Conservation (phyloP, 1,284 basidiomycete genomes). For the Rhodotorula mucilaginosa region DNA sequence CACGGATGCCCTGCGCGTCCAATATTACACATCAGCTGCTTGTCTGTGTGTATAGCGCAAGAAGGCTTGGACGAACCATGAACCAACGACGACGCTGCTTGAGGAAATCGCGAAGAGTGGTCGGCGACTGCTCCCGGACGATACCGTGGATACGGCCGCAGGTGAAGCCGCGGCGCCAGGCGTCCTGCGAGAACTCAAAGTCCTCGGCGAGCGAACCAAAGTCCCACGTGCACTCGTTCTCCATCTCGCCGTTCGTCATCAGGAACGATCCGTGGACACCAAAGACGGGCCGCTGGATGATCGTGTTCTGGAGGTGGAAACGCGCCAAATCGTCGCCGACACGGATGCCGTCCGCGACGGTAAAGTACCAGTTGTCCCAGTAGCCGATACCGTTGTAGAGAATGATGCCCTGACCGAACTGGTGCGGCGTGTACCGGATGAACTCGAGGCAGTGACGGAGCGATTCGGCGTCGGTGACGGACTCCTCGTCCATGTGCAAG, state of each 20-base stretch:
- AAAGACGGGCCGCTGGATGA: constrained; percentile 51
- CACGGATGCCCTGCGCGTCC: constrained; percentile 30
- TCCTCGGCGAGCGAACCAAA: constrained; percentile 50
- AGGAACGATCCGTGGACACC: constrained; percentile 53
- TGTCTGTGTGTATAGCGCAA: neutral
- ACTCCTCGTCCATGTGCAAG: constrained; percentile 51
- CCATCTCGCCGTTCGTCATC: constrained; percentile 52
- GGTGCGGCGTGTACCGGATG: constrained; percentile 51
- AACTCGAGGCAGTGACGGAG: constrained; percentile 51
- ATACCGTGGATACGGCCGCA: constrained; percentile 51
- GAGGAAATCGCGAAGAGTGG: constrained; percentile 50
- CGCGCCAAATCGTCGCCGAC: constrained; percentile 52
- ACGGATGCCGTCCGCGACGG: constrained; percentile 52
- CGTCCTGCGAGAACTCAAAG: constrained; percentile 53
- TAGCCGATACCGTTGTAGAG: constrained; percentile 51
- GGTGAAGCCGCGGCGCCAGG: constrained; percentile 51
- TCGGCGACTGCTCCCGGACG: constrained; percentile 51
- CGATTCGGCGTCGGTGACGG: constrained; percentile 51
- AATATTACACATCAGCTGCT: neutral
- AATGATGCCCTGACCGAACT: constrained; percentile 53
- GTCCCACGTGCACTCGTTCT: constrained; percentile 51
- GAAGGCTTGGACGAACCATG: constrained; percentile 41
- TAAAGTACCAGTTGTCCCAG: constrained; percentile 53
- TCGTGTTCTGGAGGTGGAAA: constrained; percentile 52
- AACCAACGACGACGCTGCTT: constrained; percentile 53